These are phyloP conservation scores for Globisporangium apiculatum DNA, from an alignment of 352 stramenopile species.

Conservation along the genomic window DNA sequence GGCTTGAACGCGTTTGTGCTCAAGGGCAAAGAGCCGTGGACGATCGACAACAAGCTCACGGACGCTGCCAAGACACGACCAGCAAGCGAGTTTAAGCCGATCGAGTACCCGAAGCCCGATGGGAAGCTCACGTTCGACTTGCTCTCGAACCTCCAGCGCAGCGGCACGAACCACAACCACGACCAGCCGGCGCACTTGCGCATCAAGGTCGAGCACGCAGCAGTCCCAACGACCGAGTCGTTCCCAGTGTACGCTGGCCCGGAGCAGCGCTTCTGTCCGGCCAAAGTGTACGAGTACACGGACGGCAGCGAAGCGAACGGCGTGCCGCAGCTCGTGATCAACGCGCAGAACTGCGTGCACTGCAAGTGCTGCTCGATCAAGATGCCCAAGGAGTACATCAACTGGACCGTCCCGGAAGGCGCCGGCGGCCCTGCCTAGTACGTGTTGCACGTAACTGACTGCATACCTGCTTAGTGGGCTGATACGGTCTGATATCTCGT, in stretches of 20 bases:
- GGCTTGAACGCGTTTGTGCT: conserved; percentile 91
- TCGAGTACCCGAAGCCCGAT: conserved; percentile 96
- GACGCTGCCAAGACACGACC: conserved; percentile 92
- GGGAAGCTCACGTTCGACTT: conserved; percentile 97
- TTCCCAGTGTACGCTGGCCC: conserved; percentile 93
- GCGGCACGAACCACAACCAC: conserved; percentile 97
- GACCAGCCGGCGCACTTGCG: conserved; percentile 97
- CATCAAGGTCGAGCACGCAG: conserved; percentile 89
- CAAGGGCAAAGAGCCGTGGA: conserved; percentile 96
- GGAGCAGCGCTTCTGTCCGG: conserved; percentile 97
- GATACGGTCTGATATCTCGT: too few relatives aligned
- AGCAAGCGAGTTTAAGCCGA: conserved; percentile 86
- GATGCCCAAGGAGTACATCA: conserved; percentile 98
- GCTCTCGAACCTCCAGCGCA: conserved; percentile 96
- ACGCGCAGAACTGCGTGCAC: conserved; percentile 99
- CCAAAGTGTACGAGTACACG: conserved; percentile 98
- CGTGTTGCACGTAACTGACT: conserved; percentile 25
- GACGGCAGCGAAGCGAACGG: conserved; percentile 86
- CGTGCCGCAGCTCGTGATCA: conserved; percentile 95
- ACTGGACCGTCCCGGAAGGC: conserved; percentile 98
- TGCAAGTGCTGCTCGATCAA: conserved; percentile 99
- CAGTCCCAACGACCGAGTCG: conserved; percentile 85
- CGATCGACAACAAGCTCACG: conserved; percentile 69
- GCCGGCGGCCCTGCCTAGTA: conserved; percentile 97
- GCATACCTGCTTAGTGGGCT: too few relatives aligned